phyloP scores from a whole-genome alignment of 768 basidiomycete species.

The Termitomyces sp. region DNA sequence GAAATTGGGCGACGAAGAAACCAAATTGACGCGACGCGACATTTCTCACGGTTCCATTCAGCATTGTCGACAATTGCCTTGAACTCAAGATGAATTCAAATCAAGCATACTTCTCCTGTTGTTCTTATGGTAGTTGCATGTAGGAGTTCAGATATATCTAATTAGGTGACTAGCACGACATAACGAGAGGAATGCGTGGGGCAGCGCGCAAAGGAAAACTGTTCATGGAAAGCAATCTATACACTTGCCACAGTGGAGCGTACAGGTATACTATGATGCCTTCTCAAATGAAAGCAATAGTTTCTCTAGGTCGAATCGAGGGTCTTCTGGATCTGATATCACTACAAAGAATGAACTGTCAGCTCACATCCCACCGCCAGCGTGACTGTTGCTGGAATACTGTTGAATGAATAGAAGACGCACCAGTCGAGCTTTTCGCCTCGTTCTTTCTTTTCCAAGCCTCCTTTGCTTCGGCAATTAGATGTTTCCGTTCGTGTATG shows the following conservation, averaged over 20 bases:
- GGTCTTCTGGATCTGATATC: conserved; percentile 91
- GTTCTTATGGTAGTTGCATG: neutral
- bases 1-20: neutral
- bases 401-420: conserved; percentile 21
- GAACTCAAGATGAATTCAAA: neutral
- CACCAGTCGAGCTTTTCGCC: conserved; percentile 49
- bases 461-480: conserved; percentile 84
- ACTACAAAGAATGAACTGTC: conserved; percentile 40
- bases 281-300: conserved; percentile 72
- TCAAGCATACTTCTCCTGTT: conserved; percentile 12
- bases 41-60: conserved; percentile 30
- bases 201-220: conserved; percentile 2
- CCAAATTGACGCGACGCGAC: conserved; percentile 32
- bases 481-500: conserved; percentile 63
- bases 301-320: conserved; percentile 94
- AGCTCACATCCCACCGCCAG: conserved; percentile 3
- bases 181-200: conserved; percentile 7
- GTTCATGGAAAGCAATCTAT: conserved; percentile 13
- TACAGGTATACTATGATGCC: conserved; percentile 46
- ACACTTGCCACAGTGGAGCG: conserved; percentile 9
- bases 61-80: neutral
- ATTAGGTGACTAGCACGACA: conserved; percentile 12
- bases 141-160: conserved; percentile 4
- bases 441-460: conserved; percentile 83
- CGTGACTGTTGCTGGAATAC: neutral